phyloP scores from a whole-genome alignment of 805 yeast genomes.

The Vanderwaltozyma tropicalis region DNA sequence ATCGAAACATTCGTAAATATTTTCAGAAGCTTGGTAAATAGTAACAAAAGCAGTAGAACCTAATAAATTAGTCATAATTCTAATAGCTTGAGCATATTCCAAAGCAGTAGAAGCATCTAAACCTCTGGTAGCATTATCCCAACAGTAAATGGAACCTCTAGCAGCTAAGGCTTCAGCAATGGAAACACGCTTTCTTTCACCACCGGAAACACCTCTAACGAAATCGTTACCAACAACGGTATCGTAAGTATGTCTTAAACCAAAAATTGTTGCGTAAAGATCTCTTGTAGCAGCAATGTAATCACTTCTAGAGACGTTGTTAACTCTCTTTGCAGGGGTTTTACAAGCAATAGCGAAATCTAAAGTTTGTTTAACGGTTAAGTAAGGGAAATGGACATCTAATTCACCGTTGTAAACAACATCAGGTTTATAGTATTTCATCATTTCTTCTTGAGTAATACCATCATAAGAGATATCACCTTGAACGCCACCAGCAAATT shows the following conservation, averaged over 20 bases:
- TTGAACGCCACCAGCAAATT: constrained; percentile 34
- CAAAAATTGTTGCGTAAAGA: constrained; percentile 35
- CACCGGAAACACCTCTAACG: constrained; percentile 72
- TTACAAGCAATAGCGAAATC: constrained; percentile 60
- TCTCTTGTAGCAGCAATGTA: constrained; percentile 36
- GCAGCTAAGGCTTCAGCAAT: constrained; percentile 68
- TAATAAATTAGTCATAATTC: constrained; percentile 41
- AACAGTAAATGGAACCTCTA: constrained; percentile 47
- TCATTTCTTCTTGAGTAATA: constrained; percentile 47
- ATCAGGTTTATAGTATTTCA: constrained; percentile 45
- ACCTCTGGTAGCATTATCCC: constrained; percentile 74
- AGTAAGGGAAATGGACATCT: constrained; percentile 67
- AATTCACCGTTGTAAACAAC: constrained; percentile 49
- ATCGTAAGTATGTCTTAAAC: constrained; percentile 43
- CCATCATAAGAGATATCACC: constrained; percentile 58
- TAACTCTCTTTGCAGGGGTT: constrained; percentile 47
- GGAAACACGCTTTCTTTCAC: constrained; percentile 79
- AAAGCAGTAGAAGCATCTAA: constrained; percentile 62
- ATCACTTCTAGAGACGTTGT: constrained; percentile 37
- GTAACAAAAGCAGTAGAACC: constrained; percentile 48
- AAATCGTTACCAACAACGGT: constrained; percentile 48
- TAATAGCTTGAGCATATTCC: constrained; percentile 51
- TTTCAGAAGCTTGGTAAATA: constrained; percentile 50
- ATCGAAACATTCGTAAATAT: constrained; percentile 44
- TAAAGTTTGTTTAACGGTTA: constrained; percentile 65